phyloP scores from a whole-genome alignment of 2,329 filamentous ascomycete species.

The Clonostachys sp. region DNA sequence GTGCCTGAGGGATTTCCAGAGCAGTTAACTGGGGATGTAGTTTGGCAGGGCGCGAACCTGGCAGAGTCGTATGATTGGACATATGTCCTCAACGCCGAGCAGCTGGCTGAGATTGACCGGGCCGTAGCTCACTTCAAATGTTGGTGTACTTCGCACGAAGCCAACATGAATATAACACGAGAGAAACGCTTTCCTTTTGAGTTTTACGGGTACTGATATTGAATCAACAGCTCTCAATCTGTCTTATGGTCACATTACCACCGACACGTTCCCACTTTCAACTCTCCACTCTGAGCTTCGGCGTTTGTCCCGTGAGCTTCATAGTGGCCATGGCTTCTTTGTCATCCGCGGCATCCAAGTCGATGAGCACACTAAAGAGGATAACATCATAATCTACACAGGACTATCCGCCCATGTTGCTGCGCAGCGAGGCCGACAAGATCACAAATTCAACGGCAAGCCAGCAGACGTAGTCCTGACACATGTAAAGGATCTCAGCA shows the following conservation, averaged over 20 bases:
- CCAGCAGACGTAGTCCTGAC: conserved; percentile 47
- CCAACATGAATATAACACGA: background rate
- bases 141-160: conserved; percentile 10
- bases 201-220: background rate
- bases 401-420: conserved; percentile 57
- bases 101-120: conserved; percentile 42
- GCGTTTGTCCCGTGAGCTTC: conserved; percentile 46
- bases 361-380: conserved; percentile 45
- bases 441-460: conserved; percentile 36
- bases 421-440: conserved; percentile 45
- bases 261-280: conserved; percentile 51
- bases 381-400: conserved; percentile 55
- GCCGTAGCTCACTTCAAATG: conserved; percentile 36
- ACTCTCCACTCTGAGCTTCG: conserved; percentile 44
- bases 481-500: conserved; percentile 58
- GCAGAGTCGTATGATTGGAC: conserved; percentile 46
- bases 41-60: conserved; percentile 51
- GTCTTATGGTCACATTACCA: conserved; percentile 33
- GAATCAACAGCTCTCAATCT: conserved; percentile 8
- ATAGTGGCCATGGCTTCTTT: conserved; percentile 55
- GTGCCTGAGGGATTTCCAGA: conserved; percentile 46
- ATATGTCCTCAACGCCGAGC: conserved; percentile 37
- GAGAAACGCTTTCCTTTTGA: background rate
- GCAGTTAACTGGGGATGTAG: conserved; percentile 41
- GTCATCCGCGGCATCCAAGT: conserved; percentile 55